These are phyloP conservation scores for Botrytis aclada DNA, from an alignment of 2,329 filamentous ascomycete genomes.

Conservation along the genomic window DNA sequence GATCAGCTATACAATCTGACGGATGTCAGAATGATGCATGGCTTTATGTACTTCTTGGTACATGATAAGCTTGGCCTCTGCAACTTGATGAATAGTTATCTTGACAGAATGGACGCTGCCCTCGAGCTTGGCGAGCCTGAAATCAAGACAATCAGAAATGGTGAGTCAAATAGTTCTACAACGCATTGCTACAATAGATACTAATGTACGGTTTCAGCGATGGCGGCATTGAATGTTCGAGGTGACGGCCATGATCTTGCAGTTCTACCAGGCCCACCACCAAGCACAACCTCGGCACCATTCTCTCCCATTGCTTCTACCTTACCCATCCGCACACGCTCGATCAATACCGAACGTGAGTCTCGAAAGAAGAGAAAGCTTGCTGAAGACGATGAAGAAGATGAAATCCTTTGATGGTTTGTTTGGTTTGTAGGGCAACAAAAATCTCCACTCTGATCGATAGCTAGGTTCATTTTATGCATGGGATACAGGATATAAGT, in stretches of 20 bases:
- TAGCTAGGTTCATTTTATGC: too few species aligned
- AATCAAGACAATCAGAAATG: background rate
- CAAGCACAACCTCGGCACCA: background rate
- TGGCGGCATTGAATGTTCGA: background rate
- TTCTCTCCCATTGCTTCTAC: too few species aligned
- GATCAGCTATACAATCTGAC: too few species aligned
- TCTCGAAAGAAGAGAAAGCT: background rate
- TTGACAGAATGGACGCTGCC: too few species aligned
- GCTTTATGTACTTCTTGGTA: too few species aligned
- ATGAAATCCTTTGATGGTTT: background rate
- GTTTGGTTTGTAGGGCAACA: too few species aligned
- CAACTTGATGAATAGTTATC: too few species aligned
- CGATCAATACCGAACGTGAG: accelerated
- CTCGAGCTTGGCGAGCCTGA: too few species aligned
- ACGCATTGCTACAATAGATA: background rate
- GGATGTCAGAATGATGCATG: too few species aligned
- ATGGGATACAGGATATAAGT: background rate
- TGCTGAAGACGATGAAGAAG: background rate
- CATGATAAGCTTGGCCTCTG: too few species aligned
- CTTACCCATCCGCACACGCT: background rate
- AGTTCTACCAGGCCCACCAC: too few species aligned
- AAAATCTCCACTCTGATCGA: background rate
- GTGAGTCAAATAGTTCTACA: background rate
- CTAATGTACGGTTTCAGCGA: background rate
- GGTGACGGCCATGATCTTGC: too few species aligned